Base-by-base conservation (phyloP, 768 basidiomycete species). In the Lactarius psammicola region DNA sequence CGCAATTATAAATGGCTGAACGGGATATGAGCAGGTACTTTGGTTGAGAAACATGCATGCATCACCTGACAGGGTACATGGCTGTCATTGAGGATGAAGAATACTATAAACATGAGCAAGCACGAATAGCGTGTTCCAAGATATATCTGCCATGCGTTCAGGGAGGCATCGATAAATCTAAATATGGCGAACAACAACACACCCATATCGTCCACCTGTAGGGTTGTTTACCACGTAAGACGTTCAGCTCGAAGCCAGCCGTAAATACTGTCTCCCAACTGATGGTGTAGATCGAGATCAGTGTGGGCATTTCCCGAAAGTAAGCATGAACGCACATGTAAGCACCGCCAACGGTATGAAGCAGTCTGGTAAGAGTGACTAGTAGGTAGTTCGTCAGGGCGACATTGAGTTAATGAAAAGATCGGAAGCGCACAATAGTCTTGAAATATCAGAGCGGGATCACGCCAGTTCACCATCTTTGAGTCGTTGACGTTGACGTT, bases 221-320 rank as follows among this genome's bases (percentile, higher is more conserved):
- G 3, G 65, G 65, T 11, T 59, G 56, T 30, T 58, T 66, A 3
- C 65, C 56, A 57, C 60, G 26, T 18, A 54, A 20, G 13, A 54
- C 53, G 4, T 54, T n/a, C 28, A 54, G 31, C 26, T 54, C 53
- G 28, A 54, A 54, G 13, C 53, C 28, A 20, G 53, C 53, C 4
- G 53, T 30, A 9, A 54, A 54, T 9, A 54, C 31, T 2, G 44
- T 46, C n/a, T 46, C 44, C 44, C 44, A 46, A n/a, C 44, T 46
- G 10, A n/a, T 5, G 18, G 20, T 46, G 6, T 5, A 34, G 6
- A 34, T 10, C 6, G 9, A n/a, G 44, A 46, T 46, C n/a, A 46
- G 44, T 17, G 9, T 2, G n/a, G n/a, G n/a, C n/a, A n/a, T n/a
- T 42, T n/a, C n/a, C 20, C 10, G 9, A n/a, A n/a, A 46, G 1